These are phyloP conservation scores for Geum urbanum DNA, from an alignment of 306 rosid species.

Conservation along the genomic window DNA sequence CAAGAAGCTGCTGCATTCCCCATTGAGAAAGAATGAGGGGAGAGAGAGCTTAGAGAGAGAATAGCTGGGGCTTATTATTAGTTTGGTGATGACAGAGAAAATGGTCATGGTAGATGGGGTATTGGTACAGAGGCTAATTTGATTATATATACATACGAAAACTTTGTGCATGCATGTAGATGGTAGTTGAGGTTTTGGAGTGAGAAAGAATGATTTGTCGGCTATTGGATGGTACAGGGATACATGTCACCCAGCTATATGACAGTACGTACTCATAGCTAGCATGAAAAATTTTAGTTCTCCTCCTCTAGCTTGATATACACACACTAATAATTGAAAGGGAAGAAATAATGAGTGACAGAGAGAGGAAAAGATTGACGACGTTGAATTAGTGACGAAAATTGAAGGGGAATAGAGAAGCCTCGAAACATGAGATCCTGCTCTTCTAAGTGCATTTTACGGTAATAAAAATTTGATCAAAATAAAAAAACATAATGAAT, in stretches of 20 bases:
- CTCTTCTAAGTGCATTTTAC: no score
- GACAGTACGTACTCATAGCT: constrained; percentile 10
- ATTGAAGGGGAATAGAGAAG: no score
- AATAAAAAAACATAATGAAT: no score
- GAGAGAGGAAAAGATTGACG: no score
- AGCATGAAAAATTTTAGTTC: not conserved
- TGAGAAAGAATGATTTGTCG: constrained; percentile 23
- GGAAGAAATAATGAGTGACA: no score
- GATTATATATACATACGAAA: constrained; percentile 22
- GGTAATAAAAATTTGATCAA: no score
- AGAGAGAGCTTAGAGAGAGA: not conserved
- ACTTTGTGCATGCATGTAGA: constrained; percentile 28
- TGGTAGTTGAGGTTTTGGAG: constrained; percentile 16
- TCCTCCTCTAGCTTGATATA: not conserved
- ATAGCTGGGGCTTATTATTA: not conserved
- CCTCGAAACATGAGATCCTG: no score
- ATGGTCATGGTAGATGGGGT: constrained; percentile 14
- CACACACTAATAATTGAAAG: no score
- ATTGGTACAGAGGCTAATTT: constrained; percentile 7
- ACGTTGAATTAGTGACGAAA: no score
- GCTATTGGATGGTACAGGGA: constrained; percentile 8
- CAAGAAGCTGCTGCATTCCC: constrained; percentile 73
- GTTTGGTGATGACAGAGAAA: not conserved
- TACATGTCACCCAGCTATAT: not conserved
- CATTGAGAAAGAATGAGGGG: constrained; percentile 16